Conservation (phyloP, 306 rosid genomes). For the Sphenostylis stenocarpa region DNA sequence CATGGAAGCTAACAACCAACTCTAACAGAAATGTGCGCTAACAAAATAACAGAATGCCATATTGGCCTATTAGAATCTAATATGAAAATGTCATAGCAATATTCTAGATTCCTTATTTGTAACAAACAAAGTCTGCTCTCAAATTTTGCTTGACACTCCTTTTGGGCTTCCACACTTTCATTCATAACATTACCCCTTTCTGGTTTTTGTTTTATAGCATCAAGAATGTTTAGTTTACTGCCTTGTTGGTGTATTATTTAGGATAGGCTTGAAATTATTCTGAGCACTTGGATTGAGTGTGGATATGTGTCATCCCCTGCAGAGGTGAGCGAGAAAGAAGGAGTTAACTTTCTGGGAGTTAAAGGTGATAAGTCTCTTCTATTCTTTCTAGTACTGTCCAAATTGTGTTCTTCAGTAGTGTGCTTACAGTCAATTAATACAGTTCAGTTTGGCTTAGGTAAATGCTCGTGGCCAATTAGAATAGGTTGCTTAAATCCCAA, state of each 20-base stretch:
- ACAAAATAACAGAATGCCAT: neutral
- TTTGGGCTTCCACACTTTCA: too few relatives aligned
- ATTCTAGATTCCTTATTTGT: too few relatives aligned
- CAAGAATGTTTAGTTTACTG: neutral
- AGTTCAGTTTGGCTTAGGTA: conserved; percentile 55
- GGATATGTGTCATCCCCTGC: conserved; percentile 81
- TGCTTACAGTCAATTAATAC: conserved; percentile 26
- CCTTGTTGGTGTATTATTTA: conserved; percentile 35
- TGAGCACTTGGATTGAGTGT: conserved; percentile 73
- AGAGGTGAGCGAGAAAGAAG: conserved; percentile 83
- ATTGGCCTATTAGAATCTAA: too few relatives aligned
- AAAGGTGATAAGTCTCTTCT: conserved; percentile 50
- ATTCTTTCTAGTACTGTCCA: conserved; percentile 13
- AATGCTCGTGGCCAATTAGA: conserved; percentile 69
- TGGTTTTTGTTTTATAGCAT: neutral
- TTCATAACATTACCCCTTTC: neutral
- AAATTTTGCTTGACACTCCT: neutral
- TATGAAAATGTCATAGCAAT: too few relatives aligned
- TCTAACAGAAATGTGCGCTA: neutral
- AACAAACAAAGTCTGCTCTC: neutral
- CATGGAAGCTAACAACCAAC: neutral
- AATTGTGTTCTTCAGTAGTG: neutral
- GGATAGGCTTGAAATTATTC: conserved; percentile 92
- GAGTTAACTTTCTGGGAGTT: conserved; percentile 58
- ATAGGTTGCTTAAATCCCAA: conserved; percentile 72